Percentiles rank a stretch among this genome's conserved stretches.
phyloP scores from a whole-genome alignment of 139 green algal genomes.

The Desmodesmus armatus region DNA sequence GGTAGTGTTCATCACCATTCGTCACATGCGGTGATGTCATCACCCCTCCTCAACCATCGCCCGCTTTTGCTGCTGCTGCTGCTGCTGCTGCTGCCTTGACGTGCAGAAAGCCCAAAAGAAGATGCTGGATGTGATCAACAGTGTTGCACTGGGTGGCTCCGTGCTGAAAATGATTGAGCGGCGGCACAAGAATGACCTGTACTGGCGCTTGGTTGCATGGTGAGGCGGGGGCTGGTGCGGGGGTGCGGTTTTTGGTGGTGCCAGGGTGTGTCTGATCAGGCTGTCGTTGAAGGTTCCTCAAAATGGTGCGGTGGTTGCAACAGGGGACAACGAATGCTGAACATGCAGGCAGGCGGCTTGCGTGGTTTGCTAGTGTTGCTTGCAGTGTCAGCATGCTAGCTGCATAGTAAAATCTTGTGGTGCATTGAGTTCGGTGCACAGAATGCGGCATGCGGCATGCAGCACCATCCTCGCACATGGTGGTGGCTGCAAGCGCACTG shows the following conservation, averaged over 20 bases:
- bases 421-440: background rate
- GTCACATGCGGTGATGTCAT: no score
- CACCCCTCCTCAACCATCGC: no score
- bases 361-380: no score
- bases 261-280: no score
- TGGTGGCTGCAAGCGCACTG: background rate
- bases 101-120: constrained; percentile 81
- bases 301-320: no score
- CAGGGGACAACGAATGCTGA: no score
- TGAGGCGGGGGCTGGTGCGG: no score
- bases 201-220: constrained; percentile 90
- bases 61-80: background rate
- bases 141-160: constrained; percentile 83
- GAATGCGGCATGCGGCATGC: no score
- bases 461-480: background rate
- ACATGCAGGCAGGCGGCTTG: no score
- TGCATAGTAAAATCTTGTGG: background rate
- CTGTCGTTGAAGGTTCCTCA: no score
- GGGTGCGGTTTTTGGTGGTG: no score
- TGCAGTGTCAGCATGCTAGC: background rate
- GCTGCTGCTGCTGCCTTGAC: background rate
- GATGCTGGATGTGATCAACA: constrained; percentile 89
- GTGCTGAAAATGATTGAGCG: constrained; percentile 86
- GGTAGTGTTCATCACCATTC: no score
- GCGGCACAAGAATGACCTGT: constrained; percentile 81